A percentile compares a stretch with the other conserved stretches of the same genome.
Evolutionary conservation across 129 eudicot species (phyloP).

Genomic region (Erigeron canadensis): DNA sequence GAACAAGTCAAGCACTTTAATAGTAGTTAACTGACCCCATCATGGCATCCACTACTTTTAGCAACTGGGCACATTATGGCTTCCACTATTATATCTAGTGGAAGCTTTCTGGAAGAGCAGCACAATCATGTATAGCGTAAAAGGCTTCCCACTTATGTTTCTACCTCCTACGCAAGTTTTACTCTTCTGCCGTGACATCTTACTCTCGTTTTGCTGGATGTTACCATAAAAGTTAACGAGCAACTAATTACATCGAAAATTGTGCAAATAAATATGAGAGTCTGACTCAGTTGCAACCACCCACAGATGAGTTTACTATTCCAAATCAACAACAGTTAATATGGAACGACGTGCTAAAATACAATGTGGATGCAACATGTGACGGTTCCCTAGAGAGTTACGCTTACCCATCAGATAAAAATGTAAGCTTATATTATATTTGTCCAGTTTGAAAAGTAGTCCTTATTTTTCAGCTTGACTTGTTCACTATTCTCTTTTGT

Average conservation of each 20-base stretch:
- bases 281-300: conserved; percentile 29
- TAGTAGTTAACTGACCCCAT: conserved; percentile 4
- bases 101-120: conserved; percentile 7
- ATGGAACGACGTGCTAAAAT: conserved; percentile 59
- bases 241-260: conserved; percentile 21
- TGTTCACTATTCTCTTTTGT: conserved; percentile 1
- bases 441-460: conserved; percentile 2
- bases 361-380: conserved; percentile 26
- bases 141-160: conserved; percentile 8
- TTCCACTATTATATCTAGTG: neutral
- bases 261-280: conserved; percentile 43
- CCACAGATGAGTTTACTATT: conserved; percentile 21
- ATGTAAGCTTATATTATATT: conserved; percentile 37
- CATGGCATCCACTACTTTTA: neutral
- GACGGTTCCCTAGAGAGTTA: conserved; percentile 33
- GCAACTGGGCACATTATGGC: neutral
- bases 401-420: conserved; percentile 30
- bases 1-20: neutral
- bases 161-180: neutral
- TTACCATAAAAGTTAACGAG: conserved; percentile 20
- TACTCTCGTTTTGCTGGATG: conserved; percentile 13
- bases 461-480: conserved; percentile 11
- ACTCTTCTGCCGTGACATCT: conserved; percentile 1
- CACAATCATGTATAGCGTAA: conserved; percentile 3
- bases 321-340: conserved; percentile 33